phyloP scores from a whole-genome alignment of 1,284 basidiomycete species.

The Puccinia triticina region DNA sequence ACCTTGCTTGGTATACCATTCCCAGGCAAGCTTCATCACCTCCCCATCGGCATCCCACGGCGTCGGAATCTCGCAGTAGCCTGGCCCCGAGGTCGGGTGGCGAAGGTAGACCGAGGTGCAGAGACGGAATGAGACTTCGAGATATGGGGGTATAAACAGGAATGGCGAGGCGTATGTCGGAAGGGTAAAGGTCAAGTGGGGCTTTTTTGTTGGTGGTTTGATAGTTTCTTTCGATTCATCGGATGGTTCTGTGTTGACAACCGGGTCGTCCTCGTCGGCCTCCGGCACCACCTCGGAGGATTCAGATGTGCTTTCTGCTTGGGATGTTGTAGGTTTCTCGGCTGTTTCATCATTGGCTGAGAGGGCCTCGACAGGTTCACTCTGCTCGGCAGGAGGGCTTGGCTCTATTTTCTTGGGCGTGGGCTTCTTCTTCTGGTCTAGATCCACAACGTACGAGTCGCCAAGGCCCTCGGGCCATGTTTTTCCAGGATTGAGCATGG shows the following conservation, averaged over 20 bases:
- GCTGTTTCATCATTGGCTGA: background rate
- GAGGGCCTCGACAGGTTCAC: conserved; percentile 39
- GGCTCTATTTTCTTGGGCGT: conserved; percentile 58
- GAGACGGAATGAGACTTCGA: conserved; percentile 85
- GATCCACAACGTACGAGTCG: conserved; percentile 55
- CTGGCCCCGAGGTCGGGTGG: conserved; percentile 89
- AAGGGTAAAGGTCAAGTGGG: conserved; percentile 69
- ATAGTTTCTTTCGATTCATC: conserved; percentile 53
- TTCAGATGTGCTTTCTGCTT: background rate
- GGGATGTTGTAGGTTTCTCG: background rate
- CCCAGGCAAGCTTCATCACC: conserved; percentile 80
- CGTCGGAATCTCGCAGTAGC: conserved; percentile 88
- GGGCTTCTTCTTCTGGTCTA: conserved; percentile 54
- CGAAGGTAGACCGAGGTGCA: conserved; percentile 93
- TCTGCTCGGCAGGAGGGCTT: conserved; percentile 49
- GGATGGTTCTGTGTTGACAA: conserved; percentile 52
- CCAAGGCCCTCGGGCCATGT: conserved; percentile 55
- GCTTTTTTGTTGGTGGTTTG: conserved; percentile 50
- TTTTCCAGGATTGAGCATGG: conserved; percentile 66
- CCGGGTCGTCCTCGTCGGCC: conserved; percentile 48
- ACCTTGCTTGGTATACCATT: conserved; percentile 75
- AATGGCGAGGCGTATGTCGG: conserved; percentile 86
- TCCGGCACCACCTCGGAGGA: conserved; percentile 29
- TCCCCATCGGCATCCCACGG: conserved; percentile 92
- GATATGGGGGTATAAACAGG: conserved; percentile 92